Percentiles rank a stretch among this genome's conserved stretches.
phyloP scores from a whole-genome alignment of 2,329 filamentous ascomycete species.

The Aspergillus proliferans region DNA sequence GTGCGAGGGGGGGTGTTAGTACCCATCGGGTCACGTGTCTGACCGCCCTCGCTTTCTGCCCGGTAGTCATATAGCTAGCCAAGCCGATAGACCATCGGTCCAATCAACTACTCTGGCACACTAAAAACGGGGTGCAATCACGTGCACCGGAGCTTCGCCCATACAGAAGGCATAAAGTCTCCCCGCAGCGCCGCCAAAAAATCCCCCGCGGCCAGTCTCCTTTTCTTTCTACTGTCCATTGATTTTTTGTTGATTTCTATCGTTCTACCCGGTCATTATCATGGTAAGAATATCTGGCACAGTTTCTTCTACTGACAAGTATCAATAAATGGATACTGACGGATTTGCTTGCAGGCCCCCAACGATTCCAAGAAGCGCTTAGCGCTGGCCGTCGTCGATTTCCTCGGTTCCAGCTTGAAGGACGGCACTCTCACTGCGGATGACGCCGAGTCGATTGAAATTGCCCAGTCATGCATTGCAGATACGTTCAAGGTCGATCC shows the following conservation, averaged over 20 bases:
- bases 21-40: no score
- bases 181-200: slow-evolving; percentile 9
- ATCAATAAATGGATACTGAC: neutral
- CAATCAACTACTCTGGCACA: no score
- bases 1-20: no score
- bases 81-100: no score
- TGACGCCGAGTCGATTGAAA: slow-evolving; percentile 88
- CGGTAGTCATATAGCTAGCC: no score
- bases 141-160: neutral
- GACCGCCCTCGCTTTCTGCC: no score
- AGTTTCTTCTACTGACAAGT: neutral
- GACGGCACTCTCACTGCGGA: slow-evolving; percentile 85
- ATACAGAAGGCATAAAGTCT: neutral
- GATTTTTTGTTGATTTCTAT: neutral
- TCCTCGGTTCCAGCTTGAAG: slow-evolving; percentile 73
- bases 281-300: slow-evolving; percentile 15
- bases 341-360: slow-evolving; percentile 25
- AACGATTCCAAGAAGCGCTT: slow-evolving; percentile 71
- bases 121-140: neutral
- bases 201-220: slow-evolving; percentile 9
- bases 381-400: slow-evolving; percentile 94
- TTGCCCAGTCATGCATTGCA: slow-evolving; percentile 88
- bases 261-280: slow-evolving; percentile 1
- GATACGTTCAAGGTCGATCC: slow-evolving; percentile 94
- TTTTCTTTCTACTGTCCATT: slow-evolving; percentile 1